A percentile compares a stretch with the other conserved stretches of the same genome.
These are phyloP conservation scores for Chlorella sorokiniana DNA, from an alignment of 139 green algal species.

Conservation along the genomic window DNA sequence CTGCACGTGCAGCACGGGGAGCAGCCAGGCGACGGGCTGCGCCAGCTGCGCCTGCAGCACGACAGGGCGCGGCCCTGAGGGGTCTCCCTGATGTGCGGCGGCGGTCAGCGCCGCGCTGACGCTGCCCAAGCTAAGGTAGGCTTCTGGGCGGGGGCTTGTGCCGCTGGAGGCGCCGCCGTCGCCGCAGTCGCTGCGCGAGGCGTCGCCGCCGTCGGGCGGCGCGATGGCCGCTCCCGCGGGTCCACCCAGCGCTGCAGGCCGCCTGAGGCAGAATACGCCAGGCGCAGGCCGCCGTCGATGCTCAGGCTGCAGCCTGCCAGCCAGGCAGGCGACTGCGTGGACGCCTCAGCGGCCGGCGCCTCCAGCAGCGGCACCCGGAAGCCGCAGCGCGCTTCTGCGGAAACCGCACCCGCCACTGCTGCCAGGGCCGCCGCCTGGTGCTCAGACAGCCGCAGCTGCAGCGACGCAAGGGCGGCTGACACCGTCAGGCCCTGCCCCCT, in stretches of 20 bases:
- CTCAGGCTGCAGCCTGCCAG: not conserved
- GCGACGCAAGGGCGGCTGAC: not conserved
- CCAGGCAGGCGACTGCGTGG: not conserved
- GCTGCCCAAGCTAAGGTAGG: constrained; percentile 3
- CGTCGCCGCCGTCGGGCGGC: not conserved
- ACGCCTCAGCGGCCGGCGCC: not conserved
- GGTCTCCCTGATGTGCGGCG: not conserved
- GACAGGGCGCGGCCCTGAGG: not conserved
- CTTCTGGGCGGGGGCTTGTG: not conserved
- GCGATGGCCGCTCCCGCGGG: not conserved
- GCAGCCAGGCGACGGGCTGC: not conserved
- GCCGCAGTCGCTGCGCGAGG: not conserved
- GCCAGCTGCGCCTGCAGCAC: constrained; percentile 17
- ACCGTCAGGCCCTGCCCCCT: not conserved
- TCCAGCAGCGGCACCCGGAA: constrained; percentile 14
- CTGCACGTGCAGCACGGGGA: not conserved
- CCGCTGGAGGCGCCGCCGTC: not conserved
- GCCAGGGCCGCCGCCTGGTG: constrained; percentile 23
- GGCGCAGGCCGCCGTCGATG: not conserved
- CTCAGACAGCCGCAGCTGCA: constrained; percentile 21
- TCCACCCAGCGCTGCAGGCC: not conserved
- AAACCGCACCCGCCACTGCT: not conserved
- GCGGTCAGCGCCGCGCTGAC: not conserved
- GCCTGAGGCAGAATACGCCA: not conserved
- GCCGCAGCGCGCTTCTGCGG: not conserved